Percentiles rank a stretch among this genome's conserved stretches.
phyloP scores from a whole-genome alignment of 2,329 filamentous ascomycete genomes.

The Penicillium sp. region DNA sequence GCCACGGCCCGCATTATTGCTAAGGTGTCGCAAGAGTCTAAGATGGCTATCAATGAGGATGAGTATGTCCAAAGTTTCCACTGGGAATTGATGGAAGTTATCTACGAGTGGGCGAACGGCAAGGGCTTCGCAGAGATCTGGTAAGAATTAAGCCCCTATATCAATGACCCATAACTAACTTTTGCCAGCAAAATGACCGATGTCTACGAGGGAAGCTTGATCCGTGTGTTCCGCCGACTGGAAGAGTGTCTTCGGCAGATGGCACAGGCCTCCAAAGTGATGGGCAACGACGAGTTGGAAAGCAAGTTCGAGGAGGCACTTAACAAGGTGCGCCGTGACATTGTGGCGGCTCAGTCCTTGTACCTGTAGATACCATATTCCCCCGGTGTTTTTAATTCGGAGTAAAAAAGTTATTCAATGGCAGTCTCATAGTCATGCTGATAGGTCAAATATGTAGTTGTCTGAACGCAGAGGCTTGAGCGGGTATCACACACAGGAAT shows the following conservation, averaged over 20 bases:
- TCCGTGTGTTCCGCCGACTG: conserved; percentile 88
- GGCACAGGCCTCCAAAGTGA: conserved; percentile 91
- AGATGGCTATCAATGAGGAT: conserved; percentile 88
- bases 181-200: conserved; percentile 89
- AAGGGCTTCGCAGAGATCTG: conserved; percentile 90
- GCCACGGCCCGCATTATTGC: conserved; percentile 81
- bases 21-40: conserved; percentile 91
- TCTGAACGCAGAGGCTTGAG: conserved; percentile 5
- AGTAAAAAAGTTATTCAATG: conserved; percentile 3
- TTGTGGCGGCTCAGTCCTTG: conserved; percentile 89
- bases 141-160: conserved; percentile 52
- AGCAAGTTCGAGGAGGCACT: conserved; percentile 86
- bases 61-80: conserved; percentile 88
- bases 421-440: conserved; percentile 1
- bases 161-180: conserved; percentile 2
- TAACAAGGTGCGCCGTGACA: conserved; percentile 80
- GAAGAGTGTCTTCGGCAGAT: conserved; percentile 94
- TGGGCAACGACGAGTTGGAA: conserved; percentile 92
- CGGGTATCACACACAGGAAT: conserved; percentile 1
- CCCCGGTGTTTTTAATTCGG: conserved; percentile 7
- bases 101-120: conserved; percentile 85
- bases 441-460: conserved; percentile 1
- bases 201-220: conserved; percentile 92
- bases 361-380: conserved; percentile 60
- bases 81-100: conserved; percentile 94